Base-by-base conservation (phyloP, 108 stramenopile genomes). In the Fragilariopsis cylindrus region DNA sequence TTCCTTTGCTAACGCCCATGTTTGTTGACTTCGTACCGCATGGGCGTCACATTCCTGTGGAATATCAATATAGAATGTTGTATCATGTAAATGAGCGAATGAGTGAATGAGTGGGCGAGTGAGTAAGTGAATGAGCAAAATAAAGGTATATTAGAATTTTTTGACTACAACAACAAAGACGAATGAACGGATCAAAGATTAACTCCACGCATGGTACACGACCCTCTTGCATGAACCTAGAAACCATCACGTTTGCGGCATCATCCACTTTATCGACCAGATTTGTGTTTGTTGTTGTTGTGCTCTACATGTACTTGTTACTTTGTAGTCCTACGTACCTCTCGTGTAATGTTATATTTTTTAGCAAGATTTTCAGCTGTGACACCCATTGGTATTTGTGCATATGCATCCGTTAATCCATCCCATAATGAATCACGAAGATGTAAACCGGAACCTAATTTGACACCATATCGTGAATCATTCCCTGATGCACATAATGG, bases 361-460 rank as follows among this genome's bases (percentile, higher is more conserved):
- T 88, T 88, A 30, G 95, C 97, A 47, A 99, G 80, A 78, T 98
- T 99, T 60, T 99, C 99, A 7, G 99, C 99, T 57, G 99, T 99
- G 57, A 98, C 78, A 52, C 98, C 99, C 99, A 99, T 99, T 0
- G 98, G 97, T 43, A 89, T 85, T 16, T 88, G 87, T 45, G 90
- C 92, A 74, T 96, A 77, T 15, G 85, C 75, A 81, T 99, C 99
- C 9, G 98, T 97, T 48, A 98, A 76, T 7, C 91, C 91, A 76
- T 89, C 88, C 91, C 91, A 92, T 8, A 92, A 70, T 12, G 39
- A 41, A 40, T 60, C 13, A 13, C 87, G 73, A 77, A 96, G 67
- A 46, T 75, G 71, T 65, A 94, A 69, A 15, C 96, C 98, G 21
- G 82, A 79, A 52, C 98, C 97, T 68, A 99, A 77, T 30, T 87